phyloP scores from a whole-genome alignment of 805 yeast genomes.

The Yarrowia porcina region DNA sequence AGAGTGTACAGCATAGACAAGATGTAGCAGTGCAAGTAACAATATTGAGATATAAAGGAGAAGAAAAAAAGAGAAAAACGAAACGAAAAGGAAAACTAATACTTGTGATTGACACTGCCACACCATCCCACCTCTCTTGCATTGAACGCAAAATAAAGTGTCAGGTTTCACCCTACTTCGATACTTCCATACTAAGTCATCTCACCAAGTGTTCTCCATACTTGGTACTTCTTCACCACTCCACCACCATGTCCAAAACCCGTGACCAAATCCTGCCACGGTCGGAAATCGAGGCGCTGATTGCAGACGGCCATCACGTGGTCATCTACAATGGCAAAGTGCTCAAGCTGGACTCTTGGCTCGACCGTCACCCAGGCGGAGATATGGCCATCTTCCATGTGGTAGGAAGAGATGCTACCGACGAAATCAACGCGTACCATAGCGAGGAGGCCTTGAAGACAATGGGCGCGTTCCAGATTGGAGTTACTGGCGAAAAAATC shows the following conservation, averaged over 20 bases:
- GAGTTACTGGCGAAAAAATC: conserved; percentile 50
- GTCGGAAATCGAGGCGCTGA: conserved; percentile 53
- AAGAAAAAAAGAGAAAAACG: too few relatives aligned
- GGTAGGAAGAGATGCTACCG: conserved; percentile 88
- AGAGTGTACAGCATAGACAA: too few relatives aligned
- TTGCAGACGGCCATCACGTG: conserved; percentile 64
- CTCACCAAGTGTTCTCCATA: too few relatives aligned
- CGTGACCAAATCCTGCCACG: conserved; percentile 38
- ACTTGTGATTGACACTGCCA: too few relatives aligned
- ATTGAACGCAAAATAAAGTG: too few relatives aligned
- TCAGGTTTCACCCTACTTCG: too few relatives aligned
- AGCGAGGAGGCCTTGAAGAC: conserved; percentile 51
- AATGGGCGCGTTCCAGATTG: conserved; percentile 62
- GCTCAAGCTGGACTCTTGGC: conserved; percentile 66
- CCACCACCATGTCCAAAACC: conserved; percentile 11
- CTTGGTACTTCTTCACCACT: background rate
- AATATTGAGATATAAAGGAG: too few relatives aligned
- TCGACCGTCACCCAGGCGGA: conserved; percentile 81
- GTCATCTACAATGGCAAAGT: conserved; percentile 64
- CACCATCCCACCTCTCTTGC: too few relatives aligned
- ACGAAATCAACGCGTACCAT: conserved; percentile 86
- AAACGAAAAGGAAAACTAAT: too few relatives aligned
- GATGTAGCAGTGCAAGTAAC: too few relatives aligned
- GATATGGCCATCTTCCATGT: conserved; percentile 77
- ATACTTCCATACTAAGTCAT: too few relatives aligned